Conservation (phyloP, 306 rosid genomes). For the Trifolium dubium region DNA sequence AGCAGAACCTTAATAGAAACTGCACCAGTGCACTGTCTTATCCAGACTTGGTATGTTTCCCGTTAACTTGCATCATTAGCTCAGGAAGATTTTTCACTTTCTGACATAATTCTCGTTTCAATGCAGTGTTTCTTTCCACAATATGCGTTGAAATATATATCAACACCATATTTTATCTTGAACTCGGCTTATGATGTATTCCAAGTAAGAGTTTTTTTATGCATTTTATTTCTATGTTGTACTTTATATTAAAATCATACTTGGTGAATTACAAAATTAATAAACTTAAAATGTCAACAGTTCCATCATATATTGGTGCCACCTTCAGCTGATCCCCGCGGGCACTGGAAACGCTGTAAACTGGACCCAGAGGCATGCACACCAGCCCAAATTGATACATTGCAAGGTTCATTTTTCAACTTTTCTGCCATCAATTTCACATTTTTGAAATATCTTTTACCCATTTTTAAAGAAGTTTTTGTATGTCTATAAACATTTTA, state of each 20-base stretch:
- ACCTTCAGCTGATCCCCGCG: conserved; percentile 73
- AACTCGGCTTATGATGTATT: conserved; percentile 77
- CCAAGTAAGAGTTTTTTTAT: conserved; percentile 54
- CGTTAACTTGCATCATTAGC: conserved; percentile 33
- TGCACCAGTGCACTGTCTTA: conserved; percentile 55
- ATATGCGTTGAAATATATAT: conserved; percentile 59
- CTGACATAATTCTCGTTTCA: conserved; percentile 36
- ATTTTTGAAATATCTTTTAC: neutral
- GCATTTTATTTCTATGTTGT: conserved; percentile 12
- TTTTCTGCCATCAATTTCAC: conserved; percentile 16
- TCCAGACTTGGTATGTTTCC: conserved; percentile 67
- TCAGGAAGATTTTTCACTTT: conserved; percentile 7
- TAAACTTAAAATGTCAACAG: conserved; percentile 50
- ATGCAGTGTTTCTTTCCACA: conserved; percentile 86
- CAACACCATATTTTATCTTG: conserved; percentile 72
- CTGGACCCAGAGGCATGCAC: conserved; percentile 66
- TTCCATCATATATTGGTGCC: conserved; percentile 82
- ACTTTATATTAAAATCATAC: conserved; percentile 13
- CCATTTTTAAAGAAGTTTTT: conserved; percentile 3
- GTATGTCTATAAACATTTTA: neutral
- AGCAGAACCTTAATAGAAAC: conserved; percentile 60
- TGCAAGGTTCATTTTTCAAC: conserved; percentile 69
- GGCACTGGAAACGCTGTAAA: conserved; percentile 86
- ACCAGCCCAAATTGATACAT: conserved; percentile 50
- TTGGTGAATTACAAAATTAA: conserved; percentile 16